phyloP scores from a whole-genome alignment of 1,284 basidiomycete species.

The Pascua sp. region DNA sequence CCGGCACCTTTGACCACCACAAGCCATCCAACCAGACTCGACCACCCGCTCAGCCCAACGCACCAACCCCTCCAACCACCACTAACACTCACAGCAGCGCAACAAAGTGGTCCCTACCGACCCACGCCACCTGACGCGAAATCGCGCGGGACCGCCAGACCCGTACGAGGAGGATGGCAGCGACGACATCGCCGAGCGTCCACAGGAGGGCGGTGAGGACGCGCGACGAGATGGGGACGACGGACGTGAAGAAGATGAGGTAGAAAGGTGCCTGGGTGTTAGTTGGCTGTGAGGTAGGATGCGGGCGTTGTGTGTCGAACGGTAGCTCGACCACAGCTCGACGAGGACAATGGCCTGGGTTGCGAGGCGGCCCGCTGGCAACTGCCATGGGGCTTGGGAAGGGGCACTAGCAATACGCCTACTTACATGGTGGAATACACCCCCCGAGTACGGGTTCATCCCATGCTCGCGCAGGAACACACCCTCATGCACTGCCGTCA shows the following conservation, averaged over 20 bases:
- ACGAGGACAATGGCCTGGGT: no score
- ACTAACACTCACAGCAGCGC: conserved; percentile 59
- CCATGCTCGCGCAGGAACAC: conserved; percentile 69
- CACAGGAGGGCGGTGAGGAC: conserved; percentile 61
- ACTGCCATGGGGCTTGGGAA: no score
- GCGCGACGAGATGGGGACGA: conserved; percentile 57
- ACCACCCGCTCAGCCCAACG: conserved; percentile 4
- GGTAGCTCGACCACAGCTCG: no score
- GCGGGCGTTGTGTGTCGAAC: no score
- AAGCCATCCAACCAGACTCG: no score
- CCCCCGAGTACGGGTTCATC: conserved; percentile 78
- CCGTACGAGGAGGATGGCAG: conserved; percentile 59
- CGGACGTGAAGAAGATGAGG: conserved; percentile 67
- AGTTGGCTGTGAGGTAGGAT: background rate
- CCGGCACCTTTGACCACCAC: no score
- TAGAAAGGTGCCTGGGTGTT: conserved; percentile 68
- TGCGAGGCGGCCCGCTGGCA: no score
- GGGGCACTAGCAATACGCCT: no score
- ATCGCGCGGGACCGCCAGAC: conserved; percentile 12
- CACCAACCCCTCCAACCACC: background rate
- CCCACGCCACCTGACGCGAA: background rate
- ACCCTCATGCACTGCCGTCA: conserved; percentile 72
- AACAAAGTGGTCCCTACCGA: conserved; percentile 38
- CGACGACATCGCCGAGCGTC: conserved; percentile 64
- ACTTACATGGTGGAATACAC: conserved; percentile 75